Evolutionary conservation across 2,329 filamentous ascomycete species (phyloP).

Genomic region (Penicillium sp.): DNA sequence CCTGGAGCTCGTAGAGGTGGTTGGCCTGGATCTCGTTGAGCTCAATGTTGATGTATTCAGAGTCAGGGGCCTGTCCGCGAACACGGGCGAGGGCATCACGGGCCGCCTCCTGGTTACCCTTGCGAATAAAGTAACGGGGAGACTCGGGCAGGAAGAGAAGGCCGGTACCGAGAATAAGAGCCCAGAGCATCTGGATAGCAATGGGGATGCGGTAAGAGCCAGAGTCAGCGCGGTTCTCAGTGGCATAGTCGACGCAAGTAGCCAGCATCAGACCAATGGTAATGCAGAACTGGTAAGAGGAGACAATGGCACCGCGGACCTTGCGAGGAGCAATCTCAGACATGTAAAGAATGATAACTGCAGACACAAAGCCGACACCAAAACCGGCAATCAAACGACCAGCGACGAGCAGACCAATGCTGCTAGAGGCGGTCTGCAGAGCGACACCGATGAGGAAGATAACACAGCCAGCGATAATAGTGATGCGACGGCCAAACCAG

Average conservation of each 20-base stretch:
- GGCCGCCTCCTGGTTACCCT: conserved; percentile 67
- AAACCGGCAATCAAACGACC: conserved; percentile 75
- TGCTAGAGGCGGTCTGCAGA: conserved; percentile 61
- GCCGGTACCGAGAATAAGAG: conserved; percentile 70
- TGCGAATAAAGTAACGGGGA: conserved; percentile 82
- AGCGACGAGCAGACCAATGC: conserved; percentile 64
- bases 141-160: conserved; percentile 80
- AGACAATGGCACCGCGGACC: conserved; percentile 77
- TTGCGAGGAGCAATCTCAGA: conserved; percentile 74
- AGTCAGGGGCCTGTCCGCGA: conserved; percentile 72
- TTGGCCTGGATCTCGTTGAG: conserved; percentile 86
- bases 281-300: conserved; percentile 81
- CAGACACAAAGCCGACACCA: conserved; percentile 78
- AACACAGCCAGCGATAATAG: conserved; percentile 68
- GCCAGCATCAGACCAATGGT: conserved; percentile 77
- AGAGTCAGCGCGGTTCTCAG: conserved; percentile 61
- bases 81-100: conserved; percentile 64
- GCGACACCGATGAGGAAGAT: conserved; percentile 71
- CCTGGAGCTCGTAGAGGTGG: conserved; percentile 75
- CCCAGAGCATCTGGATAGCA: conserved; percentile 77
- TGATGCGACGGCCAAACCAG: conserved; percentile 64
- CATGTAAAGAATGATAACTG: conserved; percentile 84
- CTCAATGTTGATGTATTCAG: conserved; percentile 74
- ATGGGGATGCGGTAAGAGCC: conserved; percentile 80
- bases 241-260: conserved; percentile 72